Evolutionary conservation across 2,329 filamentous ascomycete genomes (phyloP), one percentile per base, ranked within the genome.

Genomic region (Aspergillus caelatus): DNA sequence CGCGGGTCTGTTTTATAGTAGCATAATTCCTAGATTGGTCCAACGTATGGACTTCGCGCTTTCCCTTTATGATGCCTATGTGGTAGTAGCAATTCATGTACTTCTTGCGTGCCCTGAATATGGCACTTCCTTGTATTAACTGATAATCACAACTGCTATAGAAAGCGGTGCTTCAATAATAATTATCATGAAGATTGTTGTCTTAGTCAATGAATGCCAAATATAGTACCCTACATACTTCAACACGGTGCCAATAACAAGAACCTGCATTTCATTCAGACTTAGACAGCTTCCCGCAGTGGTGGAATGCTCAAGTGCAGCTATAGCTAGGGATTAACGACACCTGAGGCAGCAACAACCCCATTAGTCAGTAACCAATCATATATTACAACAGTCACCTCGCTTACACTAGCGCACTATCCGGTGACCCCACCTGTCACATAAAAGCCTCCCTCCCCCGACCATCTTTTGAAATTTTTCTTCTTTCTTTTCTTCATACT

Each of bases 401-500:
- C 69, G 68, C 68, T 70, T 67, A 61, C 23, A 60, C 62, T 71
- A 71, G 70, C 60, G 68, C 23, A 52, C 12, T 16, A 30, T 26
- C 9, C 4, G 0, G 16, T 11, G 3, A 16, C 61, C 36, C 64
- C 65, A 64, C 61, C n/a, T 14, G 6, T 19, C 23, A 41, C 68
- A 70, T 71, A 69, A 65, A 69, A 62, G n/a, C 26, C 11, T 26
- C 59, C 32, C 66, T 70, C 69, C 68, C 70, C 71, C 67, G 68
- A 73, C 72, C 70, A 72, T 67, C 65, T 57, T 56, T 62, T 67
- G 66, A 70, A 68, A 54, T 68, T 70, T 71, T 71, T 72, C 71
- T 73, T 75, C 74, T 70, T 78, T 81, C 72, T 77, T 73, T 78
- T 81, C 79, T 79, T 82, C 80, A 82, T 82, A 82, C 80, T 82